Evolutionary conservation across 1,284 basidiomycete genomes (phyloP).

Genomic region (Leucoagaricus sp.): DNA sequence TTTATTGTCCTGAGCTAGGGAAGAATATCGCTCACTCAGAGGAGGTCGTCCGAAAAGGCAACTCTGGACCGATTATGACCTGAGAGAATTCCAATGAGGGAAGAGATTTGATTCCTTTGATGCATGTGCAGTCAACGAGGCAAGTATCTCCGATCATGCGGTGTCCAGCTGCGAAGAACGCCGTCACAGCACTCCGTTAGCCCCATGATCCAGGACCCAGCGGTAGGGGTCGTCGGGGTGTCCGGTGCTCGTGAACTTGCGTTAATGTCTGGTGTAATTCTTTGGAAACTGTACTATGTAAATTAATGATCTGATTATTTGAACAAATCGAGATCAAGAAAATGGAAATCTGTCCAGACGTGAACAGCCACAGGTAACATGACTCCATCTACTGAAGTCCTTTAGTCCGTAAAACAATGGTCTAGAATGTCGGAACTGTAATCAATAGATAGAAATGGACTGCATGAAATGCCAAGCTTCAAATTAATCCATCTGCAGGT

Average conservation of each 20-base stretch:
- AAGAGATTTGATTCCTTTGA: slow-evolving; percentile 1
- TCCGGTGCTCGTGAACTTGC: neutral
- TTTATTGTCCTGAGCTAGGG: slow-evolving; percentile 28
- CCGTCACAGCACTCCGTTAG: neutral
- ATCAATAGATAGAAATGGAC: neutral
- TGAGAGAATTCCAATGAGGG: neutral
- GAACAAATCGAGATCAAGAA: neutral
- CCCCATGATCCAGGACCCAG: neutral
- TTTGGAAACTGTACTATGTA: neutral
- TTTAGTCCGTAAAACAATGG: neutral
- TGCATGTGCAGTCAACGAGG: slow-evolving; percentile 31
- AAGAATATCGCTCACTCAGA: slow-evolving; percentile 25
- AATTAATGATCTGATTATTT: neutral
- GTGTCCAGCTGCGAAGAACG: neutral
- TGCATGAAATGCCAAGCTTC: neutral
- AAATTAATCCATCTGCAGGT: slow-evolving; percentile 5
- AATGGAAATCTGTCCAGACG: too few relatives aligned
- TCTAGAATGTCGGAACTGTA: neutral
- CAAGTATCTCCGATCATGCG: slow-evolving; percentile 8
- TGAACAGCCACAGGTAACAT: neutral
- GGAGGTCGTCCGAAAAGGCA: slow-evolving; percentile 9
- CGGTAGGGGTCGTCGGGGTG: neutral
- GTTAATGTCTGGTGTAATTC: neutral
- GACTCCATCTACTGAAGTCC: neutral
- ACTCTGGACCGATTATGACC: neutral